Evolutionary conservation across 2,329 filamentous ascomycete species (phyloP), one percentile per base, ranked within the genome.

Genomic region (Aspergillus sp.): DNA sequence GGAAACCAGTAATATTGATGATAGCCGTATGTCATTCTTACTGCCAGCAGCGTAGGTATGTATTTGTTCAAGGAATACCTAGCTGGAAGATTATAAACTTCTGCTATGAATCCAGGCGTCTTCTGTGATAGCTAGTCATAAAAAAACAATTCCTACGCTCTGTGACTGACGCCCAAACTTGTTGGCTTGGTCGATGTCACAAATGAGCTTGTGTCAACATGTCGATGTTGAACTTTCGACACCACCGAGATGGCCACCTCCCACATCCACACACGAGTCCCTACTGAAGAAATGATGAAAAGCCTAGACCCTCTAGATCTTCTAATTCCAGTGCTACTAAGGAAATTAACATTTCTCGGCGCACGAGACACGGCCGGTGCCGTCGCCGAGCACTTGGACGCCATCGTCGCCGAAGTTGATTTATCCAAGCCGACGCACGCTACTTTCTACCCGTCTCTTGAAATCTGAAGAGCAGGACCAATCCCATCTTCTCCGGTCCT

Each of bases 311-410:
- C 67, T 82, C 80, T 60, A 71, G 2, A 84, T 75, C 59, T 84
- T 84, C 58, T 84, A 81, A 59, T 84, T 77, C 1, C 82, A 72
- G 6, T 82, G 67, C 53, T 84, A 81, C 2, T 84, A 65, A 4
- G 81, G 82, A 59, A 82, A 84, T 42, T 84, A 82, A 9, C 82
- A 71, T 53, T 84, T 81, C 4, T 62, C 59, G n/a, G 64, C 63
- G 0, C 52, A 57, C 3, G 59, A 16, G 4, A 59, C 54, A 26
- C 42, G 39, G 2, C 56, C 54, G 12, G 53, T n/a, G 24, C 50
- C 39, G 46, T 57, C 57, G 22, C 57, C 56, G 2, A 84, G 51
- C 3, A 84, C 75, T 59, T 84, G 82, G 0, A 84, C 76, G 4
- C 75, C 74, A 0, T 70, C 69, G 2, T 77, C 75, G 3, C 78